These are phyloP conservation scores for Chlamydomonas applanata DNA, from an alignment of 139 green algal species.

Conservation along the genomic window DNA sequence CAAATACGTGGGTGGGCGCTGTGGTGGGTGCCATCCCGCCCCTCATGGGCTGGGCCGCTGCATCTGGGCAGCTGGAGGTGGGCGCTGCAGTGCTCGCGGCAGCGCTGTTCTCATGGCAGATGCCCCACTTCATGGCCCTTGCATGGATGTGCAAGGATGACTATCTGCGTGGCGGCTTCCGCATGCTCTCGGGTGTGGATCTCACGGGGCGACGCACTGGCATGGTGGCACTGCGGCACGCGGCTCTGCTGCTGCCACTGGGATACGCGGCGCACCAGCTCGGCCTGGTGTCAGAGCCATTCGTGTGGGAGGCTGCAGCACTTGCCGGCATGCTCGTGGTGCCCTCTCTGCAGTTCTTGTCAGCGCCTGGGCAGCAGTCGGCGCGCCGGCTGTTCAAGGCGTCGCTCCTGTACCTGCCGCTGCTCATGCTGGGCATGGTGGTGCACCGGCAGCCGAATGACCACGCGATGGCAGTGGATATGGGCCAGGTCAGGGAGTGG, in stretches of 20 bases:
- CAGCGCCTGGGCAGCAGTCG: conserved; percentile 31
- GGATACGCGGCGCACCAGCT: conserved; percentile 61
- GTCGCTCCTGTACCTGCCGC: conserved; percentile 88
- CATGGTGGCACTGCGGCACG: conserved; percentile 83
- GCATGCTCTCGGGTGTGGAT: conserved; percentile 91
- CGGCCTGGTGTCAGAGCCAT: conserved; percentile 69
- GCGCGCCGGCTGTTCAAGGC: conserved; percentile 85
- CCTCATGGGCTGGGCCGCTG: conserved; percentile 95
- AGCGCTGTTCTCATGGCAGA: conserved; percentile 96
- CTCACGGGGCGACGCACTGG: conserved; percentile 79
- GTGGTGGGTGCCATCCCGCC: conserved; percentile 96
- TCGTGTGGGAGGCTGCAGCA: conserved; percentile 60
- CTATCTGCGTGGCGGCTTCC: conserved; percentile 78
- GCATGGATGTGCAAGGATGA: conserved; percentile 92
- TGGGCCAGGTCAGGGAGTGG: conserved; percentile 25
- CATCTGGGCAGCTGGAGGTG: conserved; percentile 50
- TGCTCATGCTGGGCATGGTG: conserved; percentile 81
- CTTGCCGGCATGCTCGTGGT: conserved; percentile 65
- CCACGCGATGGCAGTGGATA: background rate
- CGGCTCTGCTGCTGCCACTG: conserved; percentile 83
- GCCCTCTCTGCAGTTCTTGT: conserved; percentile 74
- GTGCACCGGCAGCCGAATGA: conserved; percentile 73
- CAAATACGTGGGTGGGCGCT: conserved; percentile 89
- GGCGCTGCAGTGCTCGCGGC: conserved; percentile 72
- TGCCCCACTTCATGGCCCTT: conserved; percentile 98